Evolutionary conservation across 148 eudicot species (phyloP), one percentile per base, ranked within the genome.

Genomic region (Agrostemma githago): DNA sequence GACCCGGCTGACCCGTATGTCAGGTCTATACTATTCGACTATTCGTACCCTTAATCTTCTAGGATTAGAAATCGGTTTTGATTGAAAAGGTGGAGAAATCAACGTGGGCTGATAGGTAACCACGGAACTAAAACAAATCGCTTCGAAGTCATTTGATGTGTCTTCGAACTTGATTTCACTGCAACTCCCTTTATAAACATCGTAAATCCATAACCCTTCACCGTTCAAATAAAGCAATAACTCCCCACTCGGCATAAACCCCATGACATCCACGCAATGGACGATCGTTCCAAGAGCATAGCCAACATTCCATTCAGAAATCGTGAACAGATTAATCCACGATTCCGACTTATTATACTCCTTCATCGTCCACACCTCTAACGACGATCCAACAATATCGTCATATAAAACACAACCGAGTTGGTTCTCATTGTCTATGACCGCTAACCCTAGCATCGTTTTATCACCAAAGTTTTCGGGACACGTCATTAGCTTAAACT

Each of bases 351-450:
- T 54, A 2, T 62, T 44, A 51, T 70, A 70, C 43, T 70, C 73
- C 21, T 70, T 37, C 73, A 70, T 70, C 62, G 34, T 44, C 73
- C 73, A 70, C 8, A 70, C 26, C 42, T 70, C 60, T 2, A 70
- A 53, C 15, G 7, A 14, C 8, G 73, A 70, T 14, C 19, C 21
- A 34, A 3, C 1, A 5, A 2, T 6, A 15, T n/a, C 5, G 69
- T 70, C 60, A 69, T 10, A 8, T 6, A 44, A 44, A 44, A 5
- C 51, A 44, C 51, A 44, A 44, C 51, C 51, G 9, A 44, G 72
- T 51, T 69, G n/a, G 8, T 48, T 44, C 11, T 69, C 72, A 2
- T 38, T 59, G 51, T 69, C 41, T 38, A 69, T 26, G 1, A 39
- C 59, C 16, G 72, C 59, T 2, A 69, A 69, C 15, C 59, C 72